Evolutionary conservation across 1,284 basidiomycete species (phyloP).

Genomic region (Ustilago tritici): DNA sequence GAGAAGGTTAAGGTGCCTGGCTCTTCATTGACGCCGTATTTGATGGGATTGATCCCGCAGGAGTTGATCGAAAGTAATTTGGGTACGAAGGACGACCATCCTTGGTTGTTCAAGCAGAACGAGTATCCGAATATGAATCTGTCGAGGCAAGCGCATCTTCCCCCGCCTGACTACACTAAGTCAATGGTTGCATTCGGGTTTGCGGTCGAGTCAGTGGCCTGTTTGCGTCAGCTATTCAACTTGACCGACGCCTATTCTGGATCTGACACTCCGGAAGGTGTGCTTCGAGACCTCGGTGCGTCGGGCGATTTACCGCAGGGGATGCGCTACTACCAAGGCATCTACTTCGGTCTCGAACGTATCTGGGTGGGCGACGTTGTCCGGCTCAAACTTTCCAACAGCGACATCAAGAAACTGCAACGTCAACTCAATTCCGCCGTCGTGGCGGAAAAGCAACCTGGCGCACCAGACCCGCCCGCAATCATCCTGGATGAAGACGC

Average conservation of each 20-base stretch:
- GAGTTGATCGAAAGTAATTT: constrained; percentile 26
- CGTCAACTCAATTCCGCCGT: constrained; percentile 43
- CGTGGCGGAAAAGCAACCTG: constrained; percentile 21
- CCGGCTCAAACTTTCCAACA: constrained; percentile 35
- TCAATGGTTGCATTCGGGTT: constrained; percentile 30
- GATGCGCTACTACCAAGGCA: constrained; percentile 52
- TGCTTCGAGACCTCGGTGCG: constrained; percentile 34
- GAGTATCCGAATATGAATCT: constrained; percentile 35
- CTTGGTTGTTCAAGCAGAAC: constrained; percentile 35
- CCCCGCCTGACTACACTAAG: constrained; percentile 19
- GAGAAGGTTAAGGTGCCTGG: constrained; percentile 43
- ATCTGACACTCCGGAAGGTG: constrained; percentile 25
- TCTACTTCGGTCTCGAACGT: constrained; percentile 54
- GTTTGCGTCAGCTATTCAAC: constrained; percentile 33
- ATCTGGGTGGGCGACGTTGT: constrained; percentile 64
- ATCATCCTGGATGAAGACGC: constrained; percentile 39
- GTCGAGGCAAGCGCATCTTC: constrained; percentile 16
- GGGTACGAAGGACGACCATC: constrained; percentile 35
- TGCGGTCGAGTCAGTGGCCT: constrained; percentile 21
- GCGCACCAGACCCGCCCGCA: constrained; percentile 26
- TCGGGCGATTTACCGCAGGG: constrained; percentile 12
- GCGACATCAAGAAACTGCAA: constrained; percentile 47
- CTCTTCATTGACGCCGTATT: constrained; percentile 31
- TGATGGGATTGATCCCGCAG: constrained; percentile 27
- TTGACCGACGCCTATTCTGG: constrained; percentile 46